Evolutionary conservation across 2,329 filamentous ascomycete genomes (phyloP).

Genomic region (Aspergillus sp.): DNA sequence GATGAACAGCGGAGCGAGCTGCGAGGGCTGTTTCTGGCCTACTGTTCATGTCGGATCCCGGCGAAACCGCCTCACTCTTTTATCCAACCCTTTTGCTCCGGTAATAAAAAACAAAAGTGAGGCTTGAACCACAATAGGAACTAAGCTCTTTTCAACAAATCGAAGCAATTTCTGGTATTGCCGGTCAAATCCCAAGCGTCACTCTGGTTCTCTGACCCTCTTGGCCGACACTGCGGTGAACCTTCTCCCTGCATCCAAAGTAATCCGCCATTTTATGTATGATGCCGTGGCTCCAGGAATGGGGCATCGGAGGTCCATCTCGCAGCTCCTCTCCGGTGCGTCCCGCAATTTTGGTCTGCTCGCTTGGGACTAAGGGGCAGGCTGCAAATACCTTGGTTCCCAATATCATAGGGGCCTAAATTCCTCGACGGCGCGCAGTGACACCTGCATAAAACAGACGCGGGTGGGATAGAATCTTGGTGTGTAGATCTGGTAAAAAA

Average conservation of each 20-base stretch:
- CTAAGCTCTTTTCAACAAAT: slow-evolving; percentile 20
- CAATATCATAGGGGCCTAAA: slow-evolving; percentile 4
- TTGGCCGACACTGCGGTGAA: slow-evolving; percentile 16
- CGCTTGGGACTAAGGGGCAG: background rate
- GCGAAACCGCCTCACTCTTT: slow-evolving; percentile 35
- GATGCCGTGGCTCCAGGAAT: slow-evolving; percentile 38
- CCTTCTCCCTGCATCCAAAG: slow-evolving; percentile 21
- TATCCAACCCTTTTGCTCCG: slow-evolving; percentile 30
- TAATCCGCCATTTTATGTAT: slow-evolving; percentile 23
- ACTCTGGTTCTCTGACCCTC: slow-evolving; percentile 9
- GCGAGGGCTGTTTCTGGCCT: slow-evolving; percentile 13
- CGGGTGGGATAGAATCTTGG: slow-evolving; percentile 7
- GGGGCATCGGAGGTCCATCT: slow-evolving; percentile 9
- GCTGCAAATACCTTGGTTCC: slow-evolving; percentile 9
- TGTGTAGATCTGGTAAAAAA: slow-evolving; percentile 7
- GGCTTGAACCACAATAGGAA: slow-evolving; percentile 21
- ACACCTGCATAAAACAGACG: slow-evolving; percentile 14
- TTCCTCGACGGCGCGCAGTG: slow-evolving; percentile 2
- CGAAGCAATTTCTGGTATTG: slow-evolving; percentile 6
- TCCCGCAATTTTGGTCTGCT: background rate
- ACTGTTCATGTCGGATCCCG: slow-evolving; percentile 23
- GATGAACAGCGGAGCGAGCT: slow-evolving; percentile 7
- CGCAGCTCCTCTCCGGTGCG: slow-evolving; percentile 8
- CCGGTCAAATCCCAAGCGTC: background rate
- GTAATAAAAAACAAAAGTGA: slow-evolving; percentile 22